Base-by-base conservation (phyloP, 164 flowering plant genomes). In the Dillenia turbinata region DNA sequence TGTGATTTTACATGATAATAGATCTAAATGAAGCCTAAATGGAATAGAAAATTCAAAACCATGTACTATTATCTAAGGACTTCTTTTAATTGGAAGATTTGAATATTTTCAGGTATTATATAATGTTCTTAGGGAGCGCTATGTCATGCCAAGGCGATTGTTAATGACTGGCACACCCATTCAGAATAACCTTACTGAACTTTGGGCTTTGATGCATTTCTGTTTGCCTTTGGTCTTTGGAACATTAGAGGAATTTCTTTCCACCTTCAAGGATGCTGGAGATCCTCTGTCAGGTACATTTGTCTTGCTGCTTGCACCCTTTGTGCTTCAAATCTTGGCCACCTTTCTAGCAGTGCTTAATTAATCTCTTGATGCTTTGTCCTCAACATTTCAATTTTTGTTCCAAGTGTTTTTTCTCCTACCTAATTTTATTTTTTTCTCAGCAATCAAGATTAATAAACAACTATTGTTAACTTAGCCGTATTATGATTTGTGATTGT, bases 111-210 rank as follows among this genome's bases (percentile, higher is more conserved):
- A 93, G 98, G 97, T 93, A 67, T 73, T 94, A 52, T 94, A 90
- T 66, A 77, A 73, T 66, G 84, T 85, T 16, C 89, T 94, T 51
- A 78, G 63, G 61, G 83, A 89, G 45, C 79, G 74, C 2, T 94
- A 77, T 78, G 63, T 86, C 56, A 87, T 89, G 73, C 98, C 98
- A 44, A 80, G 98, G 70, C 74, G 92, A 60, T 74, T 94, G 66
- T 66, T 94, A 72, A 76, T 90, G 87, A 93, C 98, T 55, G 98
- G 97, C 22, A 94, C 98, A 57, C 98, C 98, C n/a, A 81, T 90
- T 57, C 98, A 94, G 72, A 94, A 90, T 69, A 94, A 91, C 64
- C 89, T 94, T 44, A 73, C 88, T 66, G 98, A 94, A 67, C 90
- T 94, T 46, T 94, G 98, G 98, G 90, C 97, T 59, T 71, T 94